Percentiles rank a stretch among this genome's conserved stretches.
Evolutionary conservation across 805 yeast genomes (phyloP).

Genomic region (Barnettozyma botsteinii): DNA sequence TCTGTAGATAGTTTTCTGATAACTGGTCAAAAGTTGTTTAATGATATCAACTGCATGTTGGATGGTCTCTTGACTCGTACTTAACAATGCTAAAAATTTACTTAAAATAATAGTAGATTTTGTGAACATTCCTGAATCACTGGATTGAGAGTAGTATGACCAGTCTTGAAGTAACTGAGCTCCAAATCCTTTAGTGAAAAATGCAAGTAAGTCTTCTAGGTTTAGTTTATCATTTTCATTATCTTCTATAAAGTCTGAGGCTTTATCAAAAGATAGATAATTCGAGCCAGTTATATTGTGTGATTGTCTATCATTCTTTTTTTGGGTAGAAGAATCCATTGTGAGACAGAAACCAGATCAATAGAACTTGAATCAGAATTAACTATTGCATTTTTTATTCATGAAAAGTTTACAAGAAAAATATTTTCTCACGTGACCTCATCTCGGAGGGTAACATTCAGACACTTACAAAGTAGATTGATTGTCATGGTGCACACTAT

Average conservation of each 20-base stretch:
- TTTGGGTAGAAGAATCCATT: neutral
- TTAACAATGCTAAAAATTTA: constrained; percentile 27
- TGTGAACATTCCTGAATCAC: constrained; percentile 49
- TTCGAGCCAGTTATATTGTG: neutral
- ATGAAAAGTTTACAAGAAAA: neutral
- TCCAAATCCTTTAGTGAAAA: constrained; percentile 31
- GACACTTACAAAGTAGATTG: too few species aligned
- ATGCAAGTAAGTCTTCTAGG: constrained; percentile 22
- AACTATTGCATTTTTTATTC: too few species aligned
- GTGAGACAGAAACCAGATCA: too few species aligned
- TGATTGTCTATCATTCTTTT: neutral
- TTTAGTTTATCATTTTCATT: constrained; percentile 7
- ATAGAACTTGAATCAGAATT: too few species aligned
- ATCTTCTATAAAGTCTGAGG: constrained; percentile 12
- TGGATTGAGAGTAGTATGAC: constrained; percentile 40
- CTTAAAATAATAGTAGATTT: constrained; percentile 38
- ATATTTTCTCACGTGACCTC: constrained; percentile 3
- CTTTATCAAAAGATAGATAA: constrained; percentile 14
- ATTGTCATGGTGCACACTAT: too few species aligned
- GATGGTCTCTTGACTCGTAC: constrained; percentile 15
- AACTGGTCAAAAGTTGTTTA: constrained; percentile 46
- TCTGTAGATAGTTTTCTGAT: constrained; percentile 61
- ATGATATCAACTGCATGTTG: constrained; percentile 36
- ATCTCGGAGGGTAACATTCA: constrained; percentile 9
- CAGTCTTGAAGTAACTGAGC: constrained; percentile 39